Base-by-base conservation (phyloP, 108 stramenopile genomes). In the Nitzschia palea region DNA sequence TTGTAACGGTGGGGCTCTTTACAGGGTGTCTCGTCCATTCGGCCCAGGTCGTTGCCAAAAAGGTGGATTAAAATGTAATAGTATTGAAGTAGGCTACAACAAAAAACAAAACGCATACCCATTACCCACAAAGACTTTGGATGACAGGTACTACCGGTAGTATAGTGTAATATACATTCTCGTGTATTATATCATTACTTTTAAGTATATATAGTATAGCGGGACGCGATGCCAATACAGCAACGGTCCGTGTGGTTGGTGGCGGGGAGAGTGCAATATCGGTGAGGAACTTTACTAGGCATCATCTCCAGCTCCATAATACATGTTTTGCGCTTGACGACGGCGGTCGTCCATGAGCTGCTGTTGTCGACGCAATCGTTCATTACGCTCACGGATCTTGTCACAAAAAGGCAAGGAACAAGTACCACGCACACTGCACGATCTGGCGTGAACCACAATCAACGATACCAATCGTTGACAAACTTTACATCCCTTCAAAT, bases 391-490 rank as follows among this genome's bases (percentile, higher is more conserved):
- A 31, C 83, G 79, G 33, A 89, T 84, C 9, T 75, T 78, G 44
- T 86, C 76, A 64, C 96, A 97, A 53, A 85, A 88, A 0, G 95
- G 95, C 22, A 98, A 79, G 18, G 81, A 56, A 68, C 97, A 98
- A 31, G 29, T 29, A 34, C 72, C 73, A 3, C 79, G 60, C 30
- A 76, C 64, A 48, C 42, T 32, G 69, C 97, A 97, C 43, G 86
- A 68, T 30, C 93, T 71, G 22, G 97, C 91, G 68, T 98, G 97
- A 20, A 95, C 78, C 18, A 84, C 73, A 70, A 95, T 68, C 10
- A 97, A 79, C 25, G 85, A 82, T 44, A 87, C 85, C 20, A 96
- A 74, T 14, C 95, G 90, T 47, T 68, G 61, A 67, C 97, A 97
- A 4, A 86, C 78, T 32, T 83, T 80, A 78, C 79, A 97, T 36